Base-by-base conservation (phyloP, 2,329 filamentous ascomycete species). In the Penicillium nordicum region DNA sequence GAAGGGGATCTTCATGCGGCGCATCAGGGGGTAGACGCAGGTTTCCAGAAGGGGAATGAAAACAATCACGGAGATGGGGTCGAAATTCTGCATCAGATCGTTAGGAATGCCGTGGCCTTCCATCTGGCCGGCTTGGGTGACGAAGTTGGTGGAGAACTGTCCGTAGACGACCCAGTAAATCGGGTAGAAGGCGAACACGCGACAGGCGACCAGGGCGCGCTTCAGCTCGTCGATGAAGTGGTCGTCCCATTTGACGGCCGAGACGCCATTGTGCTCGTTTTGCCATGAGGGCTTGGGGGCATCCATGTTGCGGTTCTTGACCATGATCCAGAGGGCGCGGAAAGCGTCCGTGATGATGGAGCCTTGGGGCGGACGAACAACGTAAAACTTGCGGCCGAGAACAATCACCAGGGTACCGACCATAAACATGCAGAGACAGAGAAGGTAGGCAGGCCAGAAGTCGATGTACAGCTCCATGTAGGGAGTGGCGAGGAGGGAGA, bases 81-180 rank as follows among this genome's bases (percentile, higher is more conserved):
- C 87, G 40, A 92, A 78, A 74, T 91, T 91, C 70, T 86, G 82
- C 66, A 92, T 83, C 55, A 92, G 76, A 69, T 92, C 89, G 77
- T 92, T 92, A 66, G 89, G 89, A 3, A 90, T 81, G 32, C 88
- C 88, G 67, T 88, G 79, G 3, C 87, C 82, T 51, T 81, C 66
- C 88, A 84, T 84, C 59, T 78, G 78, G n/a, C 74, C 76, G 50
- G 81, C 81, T 72, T 90, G 88, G 12, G 85, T 85, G 63, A 86
- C 83, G 62, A 88, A 81, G 75, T 87, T 89, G 71, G 79, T 82
- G 51, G 82, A 83, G 74, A 89, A 84, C 67, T 90, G 87, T 49
- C 81, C 81, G 73, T 88, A 89, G 60, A 84, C 82, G 27, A 89
- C 78, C 84, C 84, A 88, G 76, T 84, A 88, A 63, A 87, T 80